These are phyloP conservation scores for Leptosphaerulina australis DNA, from an alignment of 2,329 filamentous ascomycete species.

Conservation along the genomic window DNA sequence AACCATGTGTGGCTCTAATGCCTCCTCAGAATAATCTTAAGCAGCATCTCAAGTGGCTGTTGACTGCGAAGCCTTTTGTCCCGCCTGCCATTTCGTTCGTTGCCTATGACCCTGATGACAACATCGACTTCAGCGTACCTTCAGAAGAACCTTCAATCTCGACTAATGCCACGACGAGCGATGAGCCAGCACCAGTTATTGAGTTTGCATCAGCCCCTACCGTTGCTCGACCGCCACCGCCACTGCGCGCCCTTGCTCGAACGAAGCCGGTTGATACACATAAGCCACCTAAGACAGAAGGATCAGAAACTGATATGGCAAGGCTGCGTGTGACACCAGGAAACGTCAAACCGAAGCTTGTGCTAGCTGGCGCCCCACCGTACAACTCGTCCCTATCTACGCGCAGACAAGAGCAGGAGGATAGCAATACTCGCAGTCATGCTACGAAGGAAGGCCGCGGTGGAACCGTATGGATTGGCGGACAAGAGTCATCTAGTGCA, in stretches of 20 bases:
- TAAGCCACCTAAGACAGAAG: constrained; percentile 21
- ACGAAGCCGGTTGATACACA: constrained; percentile 37
- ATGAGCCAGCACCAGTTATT: constrained; percentile 28
- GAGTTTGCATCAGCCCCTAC: constrained; percentile 19
- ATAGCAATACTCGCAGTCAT: background rate
- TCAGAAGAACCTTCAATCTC: constrained; percentile 22
- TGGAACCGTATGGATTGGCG: constrained; percentile 2
- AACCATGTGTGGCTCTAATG: constrained; percentile 49
- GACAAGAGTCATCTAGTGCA: constrained; percentile 8
- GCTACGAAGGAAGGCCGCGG: background rate
- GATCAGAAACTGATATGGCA: constrained; percentile 48
- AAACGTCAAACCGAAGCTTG: constrained; percentile 48
- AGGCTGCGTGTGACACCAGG: constrained; percentile 52
- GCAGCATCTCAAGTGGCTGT: constrained; percentile 57
- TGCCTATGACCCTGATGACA: constrained; percentile 38
- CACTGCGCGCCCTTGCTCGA: constrained; percentile 27
- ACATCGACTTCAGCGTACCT: constrained; percentile 28
- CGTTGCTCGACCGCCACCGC: constrained; percentile 25
- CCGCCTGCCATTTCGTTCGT: constrained; percentile 43
- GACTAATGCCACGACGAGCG: constrained; percentile 20
- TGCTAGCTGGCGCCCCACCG: constrained; percentile 36
- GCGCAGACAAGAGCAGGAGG: constrained; percentile 8
- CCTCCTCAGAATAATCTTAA: constrained; percentile 55
- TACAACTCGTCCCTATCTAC: constrained; percentile 13
- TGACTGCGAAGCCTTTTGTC: constrained; percentile 53